Evolutionary conservation across 2,329 filamentous ascomycete genomes (phyloP), one percentile per base, ranked within the genome.

Genomic region (Fonsecaea nubica): DNA sequence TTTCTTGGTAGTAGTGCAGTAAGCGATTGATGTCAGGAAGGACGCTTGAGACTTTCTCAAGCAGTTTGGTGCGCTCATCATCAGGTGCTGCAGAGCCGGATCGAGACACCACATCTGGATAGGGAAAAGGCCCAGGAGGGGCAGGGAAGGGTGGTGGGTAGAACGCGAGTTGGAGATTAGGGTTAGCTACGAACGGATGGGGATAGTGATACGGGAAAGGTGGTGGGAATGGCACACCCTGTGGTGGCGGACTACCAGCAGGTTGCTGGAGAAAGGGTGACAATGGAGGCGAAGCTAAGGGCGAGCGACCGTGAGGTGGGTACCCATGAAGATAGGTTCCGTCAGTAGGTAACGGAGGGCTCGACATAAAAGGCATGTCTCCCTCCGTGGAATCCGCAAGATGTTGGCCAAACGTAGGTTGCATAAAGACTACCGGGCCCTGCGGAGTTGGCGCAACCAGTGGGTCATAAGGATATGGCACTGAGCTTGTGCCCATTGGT

Each of bases 1-100:
- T 83, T 63, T 82, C 81, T 67, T 82, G 83, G 75, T 84, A 85
- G 55, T 80, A 80, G 63, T 76, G 73, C 35, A 80, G 74, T 57
- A 81, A 74, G 55, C 78, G 77, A 64, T 77, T 80, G 66, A 83
- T 77, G 62, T 83, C 81, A 0, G 81, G 81, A 65, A 83, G 79
- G 10, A 80, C 80, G 56, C 76, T 79, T 68, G 82, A 78, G 50
- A 83, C 80, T 32, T 81, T 77, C 56, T 79, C 68, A 32, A 70
- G 50, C 15, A 70, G 57, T 45, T 35, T 64, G 1, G 59, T 36
- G 35, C 68, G 68, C 58, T 70, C 68, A 36, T 70, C 68, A 48
- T 70, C 65, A 12, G 60, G 42, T 13, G 42, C 63, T n/a, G 57
- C 65, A 21, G 65, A 67, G 25, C 63, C 65, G 25, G 65, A 52